Conservation (phyloP, 2,329 filamentous ascomycete species). For the Cladophialophora exuberans region DNA sequence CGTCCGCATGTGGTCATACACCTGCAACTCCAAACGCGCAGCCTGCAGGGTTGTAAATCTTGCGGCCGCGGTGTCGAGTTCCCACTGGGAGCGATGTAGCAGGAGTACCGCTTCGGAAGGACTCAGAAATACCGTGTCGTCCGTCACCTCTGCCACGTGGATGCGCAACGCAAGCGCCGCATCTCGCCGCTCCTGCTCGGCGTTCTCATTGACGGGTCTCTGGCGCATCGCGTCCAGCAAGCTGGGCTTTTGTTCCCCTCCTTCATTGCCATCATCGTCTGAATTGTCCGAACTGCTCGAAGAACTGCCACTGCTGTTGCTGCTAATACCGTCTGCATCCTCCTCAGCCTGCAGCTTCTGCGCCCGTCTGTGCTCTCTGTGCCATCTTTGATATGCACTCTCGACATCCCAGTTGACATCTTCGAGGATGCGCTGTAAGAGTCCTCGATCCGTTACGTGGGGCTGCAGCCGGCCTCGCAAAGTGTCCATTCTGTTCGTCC, state of each 20-base stretch:
- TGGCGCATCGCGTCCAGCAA: neutral
- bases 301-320: no score
- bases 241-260: neutral
- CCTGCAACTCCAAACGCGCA: neutral
- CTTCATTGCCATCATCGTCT: neutral
- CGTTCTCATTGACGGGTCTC: conserved; percentile 7
- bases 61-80: conserved; percentile 1
- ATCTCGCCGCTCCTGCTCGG: conserved; percentile 20
- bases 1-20: conserved; percentile 19
- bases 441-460: neutral
- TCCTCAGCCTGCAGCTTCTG: neutral
- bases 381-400: neutral
- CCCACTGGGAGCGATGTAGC: conserved; percentile 12
- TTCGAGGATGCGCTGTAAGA: neutral
- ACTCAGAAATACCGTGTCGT: neutral
- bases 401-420: neutral
- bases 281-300: no score
- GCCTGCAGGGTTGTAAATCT: neutral
- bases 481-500: neutral
- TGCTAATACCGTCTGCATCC: neutral
- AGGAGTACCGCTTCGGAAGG: conserved; percentile 21
- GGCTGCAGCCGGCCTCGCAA: neutral
- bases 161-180: conserved; percentile 5
- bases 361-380: neutral
- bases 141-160: neutral